Evolutionary conservation across 805 yeast genomes (phyloP), one percentile per base, ranked within the genome.

Genomic region (Teunomyces kruisii): DNA sequence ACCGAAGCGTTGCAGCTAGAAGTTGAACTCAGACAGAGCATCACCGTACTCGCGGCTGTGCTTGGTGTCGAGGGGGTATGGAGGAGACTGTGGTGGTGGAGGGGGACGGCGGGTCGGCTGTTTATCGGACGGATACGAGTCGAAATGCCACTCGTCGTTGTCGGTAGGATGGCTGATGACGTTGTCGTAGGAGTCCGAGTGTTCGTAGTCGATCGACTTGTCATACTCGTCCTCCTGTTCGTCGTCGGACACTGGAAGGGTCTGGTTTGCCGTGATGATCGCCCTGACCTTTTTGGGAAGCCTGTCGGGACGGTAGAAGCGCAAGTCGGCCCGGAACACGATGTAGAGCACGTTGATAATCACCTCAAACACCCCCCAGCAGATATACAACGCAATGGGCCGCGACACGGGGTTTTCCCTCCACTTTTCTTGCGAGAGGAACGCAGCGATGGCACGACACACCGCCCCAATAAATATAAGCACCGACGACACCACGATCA

Each of bases 211-310:
- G 12, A 17, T 35, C 6, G 15, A 29, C 13, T 40, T 54, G 17
- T 46, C 54, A 7, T 50, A 54, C 4, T 52, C 57, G 22, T 57
- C 67, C n/a, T n/a, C n/a, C n/a, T n/a, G n/a, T 41, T 63, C 65
- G 33, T 55, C 56, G 22, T 61, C 67, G 1, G 71, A 63, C 4
- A 62, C 65, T 38, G 59, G 60, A 50, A 57, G 54, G 2, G 55
- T 46, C 24, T 52, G 56, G 28, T 54, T 50, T 1, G 57, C 56
- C 9, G 57, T 54, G 44, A 54, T 54, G 33, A 54, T 54, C 28
- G 53, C 45, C 15, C 56, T 38, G 14, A 52, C 56, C 31, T 40
- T 40, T 12, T 36, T 36, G 9, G 62, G 62, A 22, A 56, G 45
- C 9, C 38, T 39, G 36, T 57, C 60, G 17, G 62, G 62, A 27